Conservation (phyloP, 768 basidiomycete species). For the Tricholomella constricta region DNA sequence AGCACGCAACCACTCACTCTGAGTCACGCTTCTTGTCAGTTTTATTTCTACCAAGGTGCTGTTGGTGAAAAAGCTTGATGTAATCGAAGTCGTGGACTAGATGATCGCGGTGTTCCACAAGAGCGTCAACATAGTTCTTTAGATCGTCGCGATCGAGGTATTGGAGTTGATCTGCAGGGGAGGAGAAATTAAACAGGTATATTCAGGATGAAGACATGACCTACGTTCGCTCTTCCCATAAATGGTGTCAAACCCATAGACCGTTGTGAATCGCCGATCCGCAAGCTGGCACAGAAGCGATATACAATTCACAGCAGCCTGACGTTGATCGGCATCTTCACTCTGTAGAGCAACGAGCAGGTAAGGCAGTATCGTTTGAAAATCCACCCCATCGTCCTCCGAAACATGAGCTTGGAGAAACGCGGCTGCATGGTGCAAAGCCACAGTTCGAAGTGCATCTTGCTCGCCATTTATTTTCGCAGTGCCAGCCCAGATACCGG, state of each 20-base stretch:
- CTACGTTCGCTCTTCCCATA: slow-evolving; percentile 65
- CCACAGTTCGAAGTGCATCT: slow-evolving; percentile 46
- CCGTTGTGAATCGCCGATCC: slow-evolving; percentile 46
- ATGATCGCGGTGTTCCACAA: slow-evolving; percentile 55
- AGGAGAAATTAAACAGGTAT: background rate
- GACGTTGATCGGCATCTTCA: slow-evolving; percentile 41
- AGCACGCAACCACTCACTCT: slow-evolving; percentile 41
- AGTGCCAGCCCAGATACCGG: slow-evolving; percentile 59
- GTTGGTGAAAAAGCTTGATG: slow-evolving; percentile 59
- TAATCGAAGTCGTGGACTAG: slow-evolving; percentile 61
- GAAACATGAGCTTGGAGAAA: slow-evolving; percentile 75
- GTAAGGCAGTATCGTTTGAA: slow-evolving; percentile 77
- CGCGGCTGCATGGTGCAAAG: slow-evolving; percentile 75
- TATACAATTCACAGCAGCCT: slow-evolving; percentile 59
- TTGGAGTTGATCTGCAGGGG: slow-evolving; percentile 50
- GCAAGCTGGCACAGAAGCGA: slow-evolving; percentile 43
- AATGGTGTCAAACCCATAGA: slow-evolving; percentile 75
- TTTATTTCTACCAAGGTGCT: slow-evolving; percentile 48
- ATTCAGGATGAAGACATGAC: slow-evolving; percentile 24
- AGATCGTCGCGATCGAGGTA: slow-evolving; percentile 70
- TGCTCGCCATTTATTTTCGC: slow-evolving; percentile 25
- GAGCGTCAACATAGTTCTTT: slow-evolving; percentile 53
- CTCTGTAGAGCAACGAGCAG: slow-evolving; percentile 64
- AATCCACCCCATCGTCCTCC: slow-evolving; percentile 61
- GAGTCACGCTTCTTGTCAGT: slow-evolving; percentile 56